Conservation (phyloP, 306 rosid genomes). For the Prosopis cineraria region DNA sequence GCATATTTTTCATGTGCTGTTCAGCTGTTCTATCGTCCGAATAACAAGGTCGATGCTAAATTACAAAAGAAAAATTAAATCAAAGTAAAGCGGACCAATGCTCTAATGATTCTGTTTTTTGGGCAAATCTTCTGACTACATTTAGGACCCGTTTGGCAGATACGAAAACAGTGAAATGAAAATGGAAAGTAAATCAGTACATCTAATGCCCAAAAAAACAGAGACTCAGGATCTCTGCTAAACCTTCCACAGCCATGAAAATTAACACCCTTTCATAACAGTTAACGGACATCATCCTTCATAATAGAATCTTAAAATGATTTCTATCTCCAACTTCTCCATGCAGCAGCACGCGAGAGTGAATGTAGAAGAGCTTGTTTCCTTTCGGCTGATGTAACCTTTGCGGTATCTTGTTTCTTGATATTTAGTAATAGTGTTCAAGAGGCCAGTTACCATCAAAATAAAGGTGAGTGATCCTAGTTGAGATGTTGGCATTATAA, state of each 20-base stretch:
- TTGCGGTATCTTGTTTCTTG: background rate
- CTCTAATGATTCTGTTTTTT: background rate
- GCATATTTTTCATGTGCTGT: background rate
- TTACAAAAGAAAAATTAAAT: background rate
- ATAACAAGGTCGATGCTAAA: background rate
- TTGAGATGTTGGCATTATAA: too few relatives aligned
- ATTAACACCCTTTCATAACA: background rate
- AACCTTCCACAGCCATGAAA: background rate
- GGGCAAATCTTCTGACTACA: background rate
- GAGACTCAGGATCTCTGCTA: background rate
- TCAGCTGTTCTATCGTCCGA: background rate
- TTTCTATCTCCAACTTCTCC: background rate
- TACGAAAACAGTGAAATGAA: background rate
- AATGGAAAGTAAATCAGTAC: background rate
- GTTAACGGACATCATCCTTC: background rate
- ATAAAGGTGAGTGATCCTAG: background rate
- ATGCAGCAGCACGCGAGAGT: background rate
- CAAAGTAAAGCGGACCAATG: background rate
- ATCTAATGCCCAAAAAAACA: background rate
- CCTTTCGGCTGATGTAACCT: background rate
- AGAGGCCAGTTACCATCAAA: background rate
- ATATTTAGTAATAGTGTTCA: background rate
- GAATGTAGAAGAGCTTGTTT: too few relatives aligned
- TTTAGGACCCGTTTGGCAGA: background rate
- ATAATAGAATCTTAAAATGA: background rate